These are phyloP conservation scores for Coleophoma crateriformis DNA, from an alignment of 2,329 filamentous ascomycete species.

Conservation along the genomic window DNA sequence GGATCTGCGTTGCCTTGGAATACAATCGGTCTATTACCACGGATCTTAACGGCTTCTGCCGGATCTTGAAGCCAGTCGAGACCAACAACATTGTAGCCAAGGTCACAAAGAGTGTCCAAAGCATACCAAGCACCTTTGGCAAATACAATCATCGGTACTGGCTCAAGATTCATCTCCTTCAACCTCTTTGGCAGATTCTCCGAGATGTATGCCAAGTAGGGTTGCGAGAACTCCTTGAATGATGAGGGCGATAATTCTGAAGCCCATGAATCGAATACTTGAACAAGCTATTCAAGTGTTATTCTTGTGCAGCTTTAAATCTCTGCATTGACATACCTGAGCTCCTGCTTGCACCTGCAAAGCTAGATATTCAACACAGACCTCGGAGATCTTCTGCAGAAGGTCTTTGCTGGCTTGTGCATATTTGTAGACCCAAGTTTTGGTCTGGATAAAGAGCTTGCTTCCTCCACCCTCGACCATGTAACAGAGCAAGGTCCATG, in stretches of 20 bases:
- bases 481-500: slow-evolving; percentile 96
- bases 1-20: slow-evolving; percentile 96
- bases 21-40: slow-evolving; percentile 67
- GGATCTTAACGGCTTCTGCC: slow-evolving; percentile 73
- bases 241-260: slow-evolving; percentile 81
- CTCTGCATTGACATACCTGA: slow-evolving; percentile 48
- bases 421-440: slow-evolving; percentile 96
- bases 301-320: too few relatives aligned
- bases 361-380: slow-evolving; percentile 92
- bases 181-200: slow-evolving; percentile 71
- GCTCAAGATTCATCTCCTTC: slow-evolving; percentile 66
- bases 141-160: slow-evolving; percentile 95
- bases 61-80: slow-evolving; percentile 94
- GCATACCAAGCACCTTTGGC: slow-evolving; percentile 98
- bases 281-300: slow-evolving; percentile 56
- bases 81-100: slow-evolving; percentile 90
- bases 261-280: slow-evolving; percentile 98
- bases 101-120: slow-evolving; percentile 77
- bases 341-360: slow-evolving; percentile 90
- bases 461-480: slow-evolving; percentile 98
- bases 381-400: slow-evolving; percentile 84
- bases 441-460: slow-evolving; percentile 89
- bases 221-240: slow-evolving; percentile 81
- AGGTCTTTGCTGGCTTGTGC: slow-evolving; percentile 73
- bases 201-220: slow-evolving; percentile 81